Evolutionary conservation across 2,329 filamentous ascomycete genomes (phyloP), one percentile per base, ranked within the genome.

Genomic region (Colletotrichum cereale): DNA sequence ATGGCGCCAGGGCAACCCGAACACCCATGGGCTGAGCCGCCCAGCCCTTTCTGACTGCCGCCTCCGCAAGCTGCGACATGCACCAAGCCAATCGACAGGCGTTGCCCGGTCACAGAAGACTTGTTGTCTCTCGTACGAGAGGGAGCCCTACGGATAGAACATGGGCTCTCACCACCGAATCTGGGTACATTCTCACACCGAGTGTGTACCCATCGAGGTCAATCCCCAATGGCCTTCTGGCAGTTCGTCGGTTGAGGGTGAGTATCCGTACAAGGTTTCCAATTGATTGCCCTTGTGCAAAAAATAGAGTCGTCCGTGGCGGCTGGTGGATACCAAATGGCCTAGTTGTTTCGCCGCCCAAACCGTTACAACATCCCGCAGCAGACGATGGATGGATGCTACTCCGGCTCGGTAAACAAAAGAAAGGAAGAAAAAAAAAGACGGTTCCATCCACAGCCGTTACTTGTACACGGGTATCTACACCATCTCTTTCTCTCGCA

Each of bases 301-400:
- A 62, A 50, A 60, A 50, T 67, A 67, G 48, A 71, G 63, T 67
- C 67, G 21, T 16, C 31, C 8, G 31, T 38, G 31, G 42, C 24
- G n/a, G 57, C 14, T 4, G 36, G 68, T 68, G 68, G 68, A 68
- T 63, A 62, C 65, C n/a, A n/a, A 53, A 53, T 63, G 65, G 58
- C 68, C 65, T 68, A 71, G 68, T 68, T 65, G 61, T 58, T 61
- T 42, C 48, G 68, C 58, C 68, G 64, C 57, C 64, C 53, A 58
- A 64, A 56, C 26, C 36, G 56, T 55, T 58, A 52, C 52, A 26
- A 38, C 31, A 16, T 24, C 29, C 31, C 31, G 31, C 31, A 24
- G 52, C 31, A 36, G 31, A 31, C 56, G 48, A 56, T 42, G 40
- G 48, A 56, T 42, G 40, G 6, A 42, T 52, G 38, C 26, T 34